Base-by-base conservation (phyloP, 2,329 filamentous ascomycete species). In the Purpureocillium lavendulum region DNA sequence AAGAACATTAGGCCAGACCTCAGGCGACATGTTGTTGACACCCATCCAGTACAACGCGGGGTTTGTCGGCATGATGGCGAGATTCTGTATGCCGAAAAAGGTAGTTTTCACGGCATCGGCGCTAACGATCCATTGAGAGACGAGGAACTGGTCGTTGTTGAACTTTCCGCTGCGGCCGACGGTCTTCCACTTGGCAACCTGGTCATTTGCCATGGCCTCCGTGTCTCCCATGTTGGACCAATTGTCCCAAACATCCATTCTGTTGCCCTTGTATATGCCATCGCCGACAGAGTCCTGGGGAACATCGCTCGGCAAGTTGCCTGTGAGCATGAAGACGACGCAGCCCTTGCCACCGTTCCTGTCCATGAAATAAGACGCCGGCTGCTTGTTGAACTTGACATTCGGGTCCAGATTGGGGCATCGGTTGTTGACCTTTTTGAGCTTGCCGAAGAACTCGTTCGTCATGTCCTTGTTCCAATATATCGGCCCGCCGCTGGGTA, bases 341-440 rank as follows among this genome's bases (percentile, higher is more conserved):
- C 59, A 62, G 16, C 58, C 58, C 1, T 43, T 50, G n/a, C 57
- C 56, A 7, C 38, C 43, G 35, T 61, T 61, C 4, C 36, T 49
- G 39, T 55, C 51, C 55, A 60, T 57, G 16, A 59, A 54, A 33
- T 53, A 53, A 1, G 46, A 49, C 4, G 51, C 51, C 2, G 40
- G 45, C 4, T 54, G 50, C 38, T 52, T 47, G 36, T 55, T 46
- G 39, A 59, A 51, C n/a, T 44, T 44, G 30, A 41, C 43, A 11
- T 32, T 35, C 7, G 35, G 47, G 40, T 48, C 47, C 28, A 55
- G 45, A 18, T 55, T 50, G n/a, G 43, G 46, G 39, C 59, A 61
- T 13, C 66, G 65, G 44, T 68, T 64, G 35, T 65, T 61, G 38
- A 71, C 52, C 4, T 49, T 51, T 31, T 52, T 59, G 3, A 73